Evolutionary conservation across 177 flowering plant species (phyloP), one percentile per base, ranked within the genome.

Genomic region (Vitis hybrid): DNA sequence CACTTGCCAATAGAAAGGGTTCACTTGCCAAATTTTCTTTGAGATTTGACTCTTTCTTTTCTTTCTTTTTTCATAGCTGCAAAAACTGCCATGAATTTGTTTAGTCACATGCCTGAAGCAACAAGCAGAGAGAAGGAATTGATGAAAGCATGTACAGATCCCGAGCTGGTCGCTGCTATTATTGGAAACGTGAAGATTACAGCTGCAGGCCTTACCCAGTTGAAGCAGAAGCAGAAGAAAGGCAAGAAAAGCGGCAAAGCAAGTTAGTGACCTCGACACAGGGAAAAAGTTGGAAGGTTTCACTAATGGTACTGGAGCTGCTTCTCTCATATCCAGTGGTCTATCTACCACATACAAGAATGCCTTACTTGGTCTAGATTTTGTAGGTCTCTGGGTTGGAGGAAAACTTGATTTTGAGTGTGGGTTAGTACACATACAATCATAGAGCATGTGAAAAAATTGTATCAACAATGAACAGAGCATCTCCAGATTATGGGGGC

Each of bases 61-160:
- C 3, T 8, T 19, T 66, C 14, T 13, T 9, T 26, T 1, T 64
- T 60, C 48, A 40, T 79, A 94, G 98, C 94, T 72, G 97, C 93
- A 71, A 92, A 94, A 80, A 88, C 90, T 62, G 94, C 97, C 10
- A 86, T 94, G 89, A 93, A 91, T 77, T 72, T 91, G 82, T 94
- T 94, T 57, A 78, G 85, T 78, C 98, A 91, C 74, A 90, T 85
- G 91, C 80, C 88, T 0, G 98, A 94, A 62, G 87, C 93, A 59
- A 80, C 95, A 68, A 72, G 2, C 55, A 84, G 98, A 71, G 97
- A 94, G 84, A 94, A 92, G 81, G 98, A 94, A 75, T 73, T 93
- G 71, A 93, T 94, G 95, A 94, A 94, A 78, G 98, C 97, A 1
- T 91, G 98, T 70, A 89, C 97, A 9, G 98, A 94, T 71, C 94